Evolutionary conservation across 768 basidiomycete genomes (phyloP), one percentile per base, ranked within the genome.

Genomic region (Russula emetica): DNA sequence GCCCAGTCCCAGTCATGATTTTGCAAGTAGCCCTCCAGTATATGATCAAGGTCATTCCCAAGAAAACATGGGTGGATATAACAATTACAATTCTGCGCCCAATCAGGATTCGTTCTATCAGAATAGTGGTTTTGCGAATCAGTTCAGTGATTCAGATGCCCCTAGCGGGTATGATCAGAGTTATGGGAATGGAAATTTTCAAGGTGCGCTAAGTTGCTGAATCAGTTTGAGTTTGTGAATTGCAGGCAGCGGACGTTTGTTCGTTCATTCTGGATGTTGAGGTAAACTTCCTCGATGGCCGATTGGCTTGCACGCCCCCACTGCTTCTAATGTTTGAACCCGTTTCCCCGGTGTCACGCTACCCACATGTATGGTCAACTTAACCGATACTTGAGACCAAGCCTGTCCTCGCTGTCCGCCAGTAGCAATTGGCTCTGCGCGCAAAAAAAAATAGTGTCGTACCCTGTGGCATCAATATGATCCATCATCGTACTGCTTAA

Each of bases 161-260:
- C 74, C 81, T 73, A 76, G 78, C 65, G 82, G 80, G 60, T 80
- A 74, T 66, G 66, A 79, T 74, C 85, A 87, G 77, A 85, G 78
- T 67, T 88, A 82, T 75, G 62, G 56, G 57, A 59, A 63, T 52
- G 83, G 82, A 77, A 82, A 74, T 69, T 78, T 77, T 78, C 90
- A 92, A 92, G 90, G 90, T 93, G 83, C 90, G 90, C 89, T 86
- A 78, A 80, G 83, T 81, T 55, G 62, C 61, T 64, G 60, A 62
- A 59, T 67, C 49, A 64, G 10, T 61, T 63, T 64, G 63, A 68
- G 59, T 50, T 62, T 55, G 60, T 54, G 58, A 56, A 65, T 58
- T 64, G 63, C 55, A 65, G 60, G 59, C 32, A 59, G 57, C 51
- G 63, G 66, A 24, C 52, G 32, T 52, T 61, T 49, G 42, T 49